Conservation (phyloP, 441 rosid species). For the Pelargonium myrrhifolium region DNA sequence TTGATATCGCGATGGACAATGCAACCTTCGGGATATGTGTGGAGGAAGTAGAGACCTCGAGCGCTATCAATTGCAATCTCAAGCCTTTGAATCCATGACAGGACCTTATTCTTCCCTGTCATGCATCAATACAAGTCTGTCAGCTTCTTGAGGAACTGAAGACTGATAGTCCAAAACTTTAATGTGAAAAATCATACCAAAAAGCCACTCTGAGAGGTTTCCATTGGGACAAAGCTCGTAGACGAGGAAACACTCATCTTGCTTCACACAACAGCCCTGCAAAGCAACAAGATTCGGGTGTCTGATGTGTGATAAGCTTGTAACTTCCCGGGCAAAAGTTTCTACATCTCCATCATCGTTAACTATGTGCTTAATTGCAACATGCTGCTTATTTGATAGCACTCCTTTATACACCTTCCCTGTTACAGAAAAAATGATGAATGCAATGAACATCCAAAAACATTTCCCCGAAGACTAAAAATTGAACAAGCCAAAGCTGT, state of each 20-base stretch:
- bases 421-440: slow-evolving; percentile 9
- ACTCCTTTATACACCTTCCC: slow-evolving; percentile 51
- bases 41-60: slow-evolving; percentile 48
- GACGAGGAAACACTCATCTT: slow-evolving; percentile 44
- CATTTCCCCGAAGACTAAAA: neutral
- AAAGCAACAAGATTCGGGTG: slow-evolving; percentile 45
- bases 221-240: slow-evolving; percentile 50
- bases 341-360: slow-evolving; percentile 40
- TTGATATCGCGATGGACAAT: slow-evolving; percentile 57
- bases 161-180: neutral
- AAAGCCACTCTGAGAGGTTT: slow-evolving; percentile 48
- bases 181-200: slow-evolving; percentile 22
- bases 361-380: slow-evolving; percentile 45
- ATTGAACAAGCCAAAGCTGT: no score
- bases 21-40: slow-evolving; percentile 51
- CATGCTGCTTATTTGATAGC: slow-evolving; percentile 29
- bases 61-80: slow-evolving; percentile 46
- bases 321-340: slow-evolving; percentile 43
- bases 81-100: slow-evolving; percentile 49
- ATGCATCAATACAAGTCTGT: neutral
- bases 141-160: neutral
- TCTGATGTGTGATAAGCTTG: slow-evolving; percentile 31
- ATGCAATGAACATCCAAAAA: neutral
- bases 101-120: slow-evolving; percentile 39
- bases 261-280: slow-evolving; percentile 38